Conservation (phyloP, 176 grass and related monocot genomes). For the Hordeum vulgare region MorexV3_pseudomolecules_assembly NC_058522.1:569092981-569093480, state of each 20-base stretch:
- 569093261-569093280: constrained; percentile 74
- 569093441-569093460: neutral
- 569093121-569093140: constrained; percentile 94
- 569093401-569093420: neutral
- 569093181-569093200: neutral
- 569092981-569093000: constrained; percentile 81
- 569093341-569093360: constrained; percentile 77
- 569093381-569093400: neutral
- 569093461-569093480: neutral
- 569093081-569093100: constrained; percentile 73
- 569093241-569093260: constrained; percentile 68
- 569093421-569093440: neutral
- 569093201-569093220: neutral
- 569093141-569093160: constrained; percentile 87
- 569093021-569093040: constrained; percentile 68
- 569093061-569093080: constrained; percentile 67
- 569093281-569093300: constrained; percentile 73
- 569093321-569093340: constrained; percentile 88
- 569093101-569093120: constrained; percentile 74
- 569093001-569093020: constrained; percentile 60
- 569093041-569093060: constrained; percentile 84
- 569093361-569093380: neutral
- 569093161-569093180: neutral
- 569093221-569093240: neutral
- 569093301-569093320: constrained; percentile 70